Conservation (phyloP, 1,284 basidiomycete genomes). For the Moesziomyces aphidis region DNA sequence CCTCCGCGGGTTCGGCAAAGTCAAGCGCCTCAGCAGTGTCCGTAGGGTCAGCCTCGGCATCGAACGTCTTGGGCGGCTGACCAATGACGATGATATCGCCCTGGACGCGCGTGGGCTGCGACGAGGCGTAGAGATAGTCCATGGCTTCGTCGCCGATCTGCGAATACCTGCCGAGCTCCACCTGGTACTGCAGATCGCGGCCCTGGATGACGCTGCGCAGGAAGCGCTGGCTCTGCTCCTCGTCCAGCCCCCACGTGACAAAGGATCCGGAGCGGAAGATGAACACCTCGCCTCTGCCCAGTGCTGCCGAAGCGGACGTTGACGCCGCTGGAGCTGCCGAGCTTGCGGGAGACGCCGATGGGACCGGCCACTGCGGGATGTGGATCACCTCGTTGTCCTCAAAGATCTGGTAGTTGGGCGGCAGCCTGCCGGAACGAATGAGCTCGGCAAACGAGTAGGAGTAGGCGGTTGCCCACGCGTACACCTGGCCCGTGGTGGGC, state of each 20-base stretch:
- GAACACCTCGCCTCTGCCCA: slow-evolving; percentile 57
- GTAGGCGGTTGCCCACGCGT: slow-evolving; percentile 62
- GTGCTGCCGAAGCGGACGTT: neutral
- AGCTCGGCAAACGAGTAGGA: slow-evolving; percentile 60
- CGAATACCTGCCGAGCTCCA: slow-evolving; percentile 50
- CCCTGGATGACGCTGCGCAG: slow-evolving; percentile 54
- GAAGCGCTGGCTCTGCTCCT: slow-evolving; percentile 55
- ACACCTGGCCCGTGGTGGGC: slow-evolving; percentile 51
- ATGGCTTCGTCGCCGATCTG: slow-evolving; percentile 65
- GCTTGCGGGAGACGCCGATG: neutral
- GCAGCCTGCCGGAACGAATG: slow-evolving; percentile 48
- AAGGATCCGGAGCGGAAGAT: slow-evolving; percentile 63
- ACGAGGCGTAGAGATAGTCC: slow-evolving; percentile 58
- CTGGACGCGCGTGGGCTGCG: slow-evolving; percentile 59
- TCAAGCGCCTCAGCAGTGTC: neutral
- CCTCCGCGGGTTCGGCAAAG: slow-evolving; percentile 2
- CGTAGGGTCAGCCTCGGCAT: slow-evolving; percentile 22
- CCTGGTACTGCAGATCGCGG: slow-evolving; percentile 25
- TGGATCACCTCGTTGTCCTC: slow-evolving; percentile 65
- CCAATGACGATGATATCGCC: slow-evolving; percentile 66
- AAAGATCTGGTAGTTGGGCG: slow-evolving; percentile 52
- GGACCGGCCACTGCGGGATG: slow-evolving; percentile 58
- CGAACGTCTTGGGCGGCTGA: slow-evolving; percentile 45
- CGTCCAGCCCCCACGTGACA: slow-evolving; percentile 63
- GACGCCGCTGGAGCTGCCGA: neutral